Conservation (phyloP, 129 eudicot species). For the Helianthus tuberosus region DNA sequence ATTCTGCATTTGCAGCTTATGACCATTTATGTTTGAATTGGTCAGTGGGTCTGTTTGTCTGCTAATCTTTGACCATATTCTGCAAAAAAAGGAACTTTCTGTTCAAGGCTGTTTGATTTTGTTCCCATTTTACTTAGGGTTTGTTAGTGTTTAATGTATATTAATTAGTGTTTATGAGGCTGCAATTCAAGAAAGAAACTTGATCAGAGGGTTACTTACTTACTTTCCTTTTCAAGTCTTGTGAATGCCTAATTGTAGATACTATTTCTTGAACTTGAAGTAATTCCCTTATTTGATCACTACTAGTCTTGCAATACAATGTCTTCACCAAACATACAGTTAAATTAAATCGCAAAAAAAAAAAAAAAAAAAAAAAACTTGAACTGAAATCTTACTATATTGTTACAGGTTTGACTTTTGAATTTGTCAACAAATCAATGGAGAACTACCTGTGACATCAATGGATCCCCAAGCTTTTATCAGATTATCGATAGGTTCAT, state of each 20-base stretch:
- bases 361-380: neutral
- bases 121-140: neutral
- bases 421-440: slow-evolving; percentile 35
- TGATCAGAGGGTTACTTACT: neutral
- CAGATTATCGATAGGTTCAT: slow-evolving; percentile 68
- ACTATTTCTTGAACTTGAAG: slow-evolving; percentile 25
- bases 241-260: slow-evolving; percentile 12
- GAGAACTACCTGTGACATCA: slow-evolving; percentile 47
- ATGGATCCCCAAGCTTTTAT: slow-evolving; percentile 96
- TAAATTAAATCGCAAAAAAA: neutral
- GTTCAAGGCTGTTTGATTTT: slow-evolving; percentile 8
- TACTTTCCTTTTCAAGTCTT: neutral
- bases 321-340: too few species aligned
- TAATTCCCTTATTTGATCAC: neutral
- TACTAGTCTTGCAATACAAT: neutral
- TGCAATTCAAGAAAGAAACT: slow-evolving; percentile 29
- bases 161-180: slow-evolving; percentile 25
- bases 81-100: slow-evolving; percentile 11
- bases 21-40: slow-evolving; percentile 18
- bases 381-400: slow-evolving; percentile 2
- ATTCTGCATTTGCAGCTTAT: neutral
- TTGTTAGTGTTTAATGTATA: slow-evolving; percentile 11
- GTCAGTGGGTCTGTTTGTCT: slow-evolving; percentile 13
- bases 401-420: slow-evolving; percentile 31
- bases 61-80: slow-evolving; percentile 16